Evolutionary conservation across 305 asterid species (phyloP), one percentile per base, ranked within the genome.

Genomic region (Solanum hybrid): DNA sequence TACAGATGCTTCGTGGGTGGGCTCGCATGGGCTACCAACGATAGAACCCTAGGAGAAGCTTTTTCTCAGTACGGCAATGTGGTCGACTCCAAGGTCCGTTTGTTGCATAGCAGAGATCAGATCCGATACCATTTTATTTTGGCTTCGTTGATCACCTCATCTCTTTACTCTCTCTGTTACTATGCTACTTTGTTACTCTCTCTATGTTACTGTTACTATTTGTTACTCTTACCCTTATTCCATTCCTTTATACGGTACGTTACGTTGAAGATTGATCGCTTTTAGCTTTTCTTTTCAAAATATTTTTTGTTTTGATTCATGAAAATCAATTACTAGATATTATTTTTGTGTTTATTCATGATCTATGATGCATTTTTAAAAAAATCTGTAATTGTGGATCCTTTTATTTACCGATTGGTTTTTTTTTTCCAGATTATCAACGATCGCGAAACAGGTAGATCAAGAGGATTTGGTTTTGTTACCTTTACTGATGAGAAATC

Each of bases 51-150:
- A 18, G 93, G 91, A 89, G 39, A 93, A 4, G 95, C 95, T 5
- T 95, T 95, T 89, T 89, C 94, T 12, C 93, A 89, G 28, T 95
- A 76, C 89, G 96, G 94, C 91, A 91, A 92, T 11, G 94, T 95
- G 86, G 31, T 93, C 93, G 97, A 95, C 87, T 93, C 97, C 93
- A 95, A 95, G 96, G 97, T 95, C 97, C 94, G 96, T 95, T 90
- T 84, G 88, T 91, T 91, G 94, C 95, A 89, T 93, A 89, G 94
- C 79, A 51, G 67, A 33, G 86, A 93, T 93, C 94, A 94, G 95
- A 93, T 94, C 92, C 73, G 36, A 37, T 90, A 57, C 94, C 95
- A 91, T 91, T 36, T 35, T 42, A 42, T 46, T 34, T 92, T 94
- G 78, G 79, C 89, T 92, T 92, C 90, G 91, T 91, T 92, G 92